These are phyloP conservation scores for Cercospora sp. DNA, from an alignment of 2,329 filamentous ascomycete species.

Conservation along the genomic window DNA sequence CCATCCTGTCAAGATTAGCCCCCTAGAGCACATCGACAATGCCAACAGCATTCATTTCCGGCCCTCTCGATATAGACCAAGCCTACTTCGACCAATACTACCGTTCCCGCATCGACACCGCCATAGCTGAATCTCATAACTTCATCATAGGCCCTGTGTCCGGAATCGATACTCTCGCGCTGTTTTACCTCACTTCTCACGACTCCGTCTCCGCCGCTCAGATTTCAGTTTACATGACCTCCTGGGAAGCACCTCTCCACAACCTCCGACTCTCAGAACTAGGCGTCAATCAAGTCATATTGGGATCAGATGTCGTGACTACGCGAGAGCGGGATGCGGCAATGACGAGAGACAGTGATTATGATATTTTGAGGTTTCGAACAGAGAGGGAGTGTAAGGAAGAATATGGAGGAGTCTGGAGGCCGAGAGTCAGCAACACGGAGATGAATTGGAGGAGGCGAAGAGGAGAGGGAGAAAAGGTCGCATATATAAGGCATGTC, in stretches of 20 bases:
- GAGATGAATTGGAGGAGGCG: conserved; percentile 22
- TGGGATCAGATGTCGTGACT: background rate
- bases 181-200: conserved; percentile 12
- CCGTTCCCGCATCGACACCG: conserved; percentile 7
- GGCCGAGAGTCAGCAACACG: conserved; percentile 20
- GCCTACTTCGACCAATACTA: conserved; percentile 20
- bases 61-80: conserved; percentile 16
- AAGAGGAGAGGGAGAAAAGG: background rate
- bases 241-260: background rate
- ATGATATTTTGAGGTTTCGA: conserved; percentile 20
- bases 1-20: background rate
- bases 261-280: background rate
- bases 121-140: conserved; percentile 3
- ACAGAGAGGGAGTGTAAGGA: conserved; percentile 15
- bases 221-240: conserved; percentile 16
- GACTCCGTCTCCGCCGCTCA: background rate
- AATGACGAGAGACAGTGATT: conserved; percentile 21
- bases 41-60: conserved; percentile 20
- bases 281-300: background rate
- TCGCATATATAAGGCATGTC: conserved; percentile 13
- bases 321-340: conserved; percentile 18
- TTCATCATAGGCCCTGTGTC: conserved; percentile 19
- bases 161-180: conserved; percentile 21
- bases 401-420: conserved; percentile 17
- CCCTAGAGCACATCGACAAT: background rate